phyloP scores from a whole-genome alignment of 2,329 filamentous ascomycete species.

The Aspergillus sp. region DNA sequence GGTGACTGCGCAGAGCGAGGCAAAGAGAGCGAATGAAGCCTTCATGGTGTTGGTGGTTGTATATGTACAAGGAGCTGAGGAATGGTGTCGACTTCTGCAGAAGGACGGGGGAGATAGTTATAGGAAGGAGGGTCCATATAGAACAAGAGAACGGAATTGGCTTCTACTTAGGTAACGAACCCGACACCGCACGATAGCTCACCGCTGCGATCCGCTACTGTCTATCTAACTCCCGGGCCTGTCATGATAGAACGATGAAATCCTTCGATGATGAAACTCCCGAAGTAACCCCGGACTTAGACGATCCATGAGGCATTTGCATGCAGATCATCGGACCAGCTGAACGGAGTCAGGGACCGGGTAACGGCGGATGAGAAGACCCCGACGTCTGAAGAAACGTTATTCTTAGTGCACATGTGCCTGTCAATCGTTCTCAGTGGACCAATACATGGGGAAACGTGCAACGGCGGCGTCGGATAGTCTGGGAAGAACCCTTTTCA shows the following conservation, averaged over 20 bases:
- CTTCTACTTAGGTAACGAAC: not conserved
- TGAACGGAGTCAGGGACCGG: not conserved
- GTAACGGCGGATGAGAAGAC: not conserved
- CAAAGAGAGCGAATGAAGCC: not conserved
- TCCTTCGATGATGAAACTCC: not conserved
- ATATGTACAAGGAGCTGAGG: not conserved
- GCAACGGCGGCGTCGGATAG: not conserved
- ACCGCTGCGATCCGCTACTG: not conserved
- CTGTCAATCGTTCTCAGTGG: not conserved
- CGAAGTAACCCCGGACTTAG: not conserved
- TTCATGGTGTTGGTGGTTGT: conserved; percentile 3
- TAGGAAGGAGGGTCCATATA: not conserved
- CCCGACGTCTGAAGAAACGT: not conserved
- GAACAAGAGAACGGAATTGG: not conserved
- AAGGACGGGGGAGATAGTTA: not conserved
- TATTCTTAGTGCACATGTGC: not conserved
- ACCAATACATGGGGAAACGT: not conserved
- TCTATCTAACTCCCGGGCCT: not conserved
- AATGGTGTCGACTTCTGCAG: not conserved
- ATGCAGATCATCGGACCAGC: not conserved
- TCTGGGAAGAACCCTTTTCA: not conserved
- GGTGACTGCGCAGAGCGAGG: not conserved
- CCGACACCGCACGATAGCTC: not conserved
- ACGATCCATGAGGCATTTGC: not conserved
- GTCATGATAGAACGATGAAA: not conserved